Evolutionary conservation across 495 filamentous ascomycete species (phyloP).

Genomic region (Lasiosphaeris hirsuta): DNA sequence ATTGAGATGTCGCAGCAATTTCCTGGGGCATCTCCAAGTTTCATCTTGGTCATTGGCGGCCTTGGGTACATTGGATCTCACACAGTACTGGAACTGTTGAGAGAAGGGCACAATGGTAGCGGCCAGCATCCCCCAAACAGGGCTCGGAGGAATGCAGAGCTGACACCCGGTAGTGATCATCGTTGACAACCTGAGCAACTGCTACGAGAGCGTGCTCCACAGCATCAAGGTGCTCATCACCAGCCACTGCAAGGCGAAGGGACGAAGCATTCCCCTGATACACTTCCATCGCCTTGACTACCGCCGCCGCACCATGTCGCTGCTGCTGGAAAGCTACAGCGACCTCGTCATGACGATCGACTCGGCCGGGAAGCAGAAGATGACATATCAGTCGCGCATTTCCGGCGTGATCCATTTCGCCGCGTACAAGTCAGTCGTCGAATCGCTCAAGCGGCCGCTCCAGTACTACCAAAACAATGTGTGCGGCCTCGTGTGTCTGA

Average conservation of each 20-base stretch:
- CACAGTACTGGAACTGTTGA: slow-evolving; percentile 59
- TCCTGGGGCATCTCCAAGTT: slow-evolving; percentile 10
- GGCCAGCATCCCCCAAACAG: neutral
- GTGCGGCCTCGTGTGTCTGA: slow-evolving; percentile 58
- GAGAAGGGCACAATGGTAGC: slow-evolving; percentile 54
- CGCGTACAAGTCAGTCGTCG: slow-evolving; percentile 28
- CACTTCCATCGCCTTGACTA: slow-evolving; percentile 59
- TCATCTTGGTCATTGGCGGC: slow-evolving; percentile 62
- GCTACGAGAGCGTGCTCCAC: slow-evolving; percentile 51
- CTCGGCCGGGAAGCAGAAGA: slow-evolving; percentile 40
- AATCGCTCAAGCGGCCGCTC: slow-evolving; percentile 49
- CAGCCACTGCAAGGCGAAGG: slow-evolving; percentile 41
- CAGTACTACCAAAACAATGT: slow-evolving; percentile 67
- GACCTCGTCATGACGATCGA: slow-evolving; percentile 36
- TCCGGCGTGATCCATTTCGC: slow-evolving; percentile 63
- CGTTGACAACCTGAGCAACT: slow-evolving; percentile 62
- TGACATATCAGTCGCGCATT: slow-evolving; percentile 48
- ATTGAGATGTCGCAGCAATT: neutral
- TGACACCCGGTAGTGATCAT: slow-evolving; percentile 43
- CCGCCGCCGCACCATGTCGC: slow-evolving; percentile 36
- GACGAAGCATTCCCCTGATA: slow-evolving; percentile 43
- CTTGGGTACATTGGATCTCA: slow-evolving; percentile 66
- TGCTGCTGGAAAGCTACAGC: slow-evolving; percentile 27
- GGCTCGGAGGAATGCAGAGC: neutral
- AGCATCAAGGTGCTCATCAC: slow-evolving; percentile 49